phyloP scores from a whole-genome alignment of 2,329 filamentous ascomycete genomes.

The Cadophora gregata region DNA sequence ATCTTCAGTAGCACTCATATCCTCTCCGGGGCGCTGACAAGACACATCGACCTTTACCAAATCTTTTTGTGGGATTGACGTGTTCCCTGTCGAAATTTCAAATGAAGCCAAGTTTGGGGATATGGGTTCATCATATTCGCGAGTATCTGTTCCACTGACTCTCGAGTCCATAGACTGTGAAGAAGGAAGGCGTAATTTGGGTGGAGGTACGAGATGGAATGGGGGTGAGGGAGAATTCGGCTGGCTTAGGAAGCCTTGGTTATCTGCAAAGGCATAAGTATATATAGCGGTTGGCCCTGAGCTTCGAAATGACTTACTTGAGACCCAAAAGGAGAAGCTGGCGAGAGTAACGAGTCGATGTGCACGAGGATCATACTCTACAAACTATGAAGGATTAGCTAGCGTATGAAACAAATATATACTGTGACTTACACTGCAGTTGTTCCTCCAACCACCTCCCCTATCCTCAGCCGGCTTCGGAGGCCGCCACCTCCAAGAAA shows the following conservation, averaged over 20 bases:
- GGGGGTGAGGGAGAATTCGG: slow-evolving; percentile 73
- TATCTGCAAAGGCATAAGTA: slow-evolving; percentile 35
- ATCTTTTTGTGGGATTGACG: slow-evolving; percentile 34
- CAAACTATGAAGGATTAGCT: slow-evolving; percentile 64
- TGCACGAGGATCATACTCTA: slow-evolving; percentile 94
- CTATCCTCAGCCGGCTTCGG: slow-evolving; percentile 82
- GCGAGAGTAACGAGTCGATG: slow-evolving; percentile 88
- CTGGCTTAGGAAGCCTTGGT: slow-evolving; percentile 52
- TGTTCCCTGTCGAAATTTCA: slow-evolving; percentile 44
- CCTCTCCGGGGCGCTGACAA: slow-evolving; percentile 83
- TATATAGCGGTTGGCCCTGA: slow-evolving; percentile 32
- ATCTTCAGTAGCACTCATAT: slow-evolving; percentile 85
- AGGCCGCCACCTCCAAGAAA: slow-evolving; percentile 97
- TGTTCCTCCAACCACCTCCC: slow-evolving; percentile 86
- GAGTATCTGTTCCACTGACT: slow-evolving; percentile 71
- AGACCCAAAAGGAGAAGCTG: slow-evolving; percentile 94
- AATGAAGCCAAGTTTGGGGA: slow-evolving; percentile 54
- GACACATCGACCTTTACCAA: slow-evolving; percentile 84
- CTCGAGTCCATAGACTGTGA: slow-evolving; percentile 85
- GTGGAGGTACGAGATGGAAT: slow-evolving; percentile 75
- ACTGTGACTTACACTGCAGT: slow-evolving; percentile 73
- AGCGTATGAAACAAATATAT: slow-evolving; percentile 25
- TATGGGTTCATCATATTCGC: slow-evolving; percentile 59
- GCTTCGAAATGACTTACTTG: slow-evolving; percentile 62
- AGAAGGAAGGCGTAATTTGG: slow-evolving; percentile 83